Conservation (phyloP, 805 yeast species). For the Lipomyces starkeyi region DNA sequence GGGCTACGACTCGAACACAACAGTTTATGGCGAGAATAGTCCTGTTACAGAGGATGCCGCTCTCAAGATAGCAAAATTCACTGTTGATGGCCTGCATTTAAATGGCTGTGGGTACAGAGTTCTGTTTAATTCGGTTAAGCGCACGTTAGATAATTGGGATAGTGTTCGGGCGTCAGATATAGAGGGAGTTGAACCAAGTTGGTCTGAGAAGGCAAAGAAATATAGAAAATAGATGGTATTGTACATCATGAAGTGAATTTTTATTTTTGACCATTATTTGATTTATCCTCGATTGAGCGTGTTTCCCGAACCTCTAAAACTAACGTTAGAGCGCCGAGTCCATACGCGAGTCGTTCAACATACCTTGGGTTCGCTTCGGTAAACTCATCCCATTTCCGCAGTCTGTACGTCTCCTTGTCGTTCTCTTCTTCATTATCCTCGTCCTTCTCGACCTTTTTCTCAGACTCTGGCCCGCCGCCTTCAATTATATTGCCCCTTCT, state of each 20-base stretch:
- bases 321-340: not conserved
- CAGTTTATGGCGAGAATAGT: not conserved
- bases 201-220: slow-evolving; percentile 32
- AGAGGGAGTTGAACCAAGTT: slow-evolving; percentile 42
- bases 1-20: slow-evolving; percentile 21
- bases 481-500: slow-evolving; percentile 76
- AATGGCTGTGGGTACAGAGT: slow-evolving; percentile 39
- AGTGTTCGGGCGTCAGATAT: slow-evolving; percentile 12
- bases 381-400: slow-evolving; percentile 93
- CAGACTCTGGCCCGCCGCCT: slow-evolving; percentile 43
- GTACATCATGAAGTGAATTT: not conserved
- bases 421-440: slow-evolving; percentile 66
- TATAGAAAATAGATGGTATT: not conserved
- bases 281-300: slow-evolving; percentile 67
- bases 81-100: slow-evolving; percentile 39
- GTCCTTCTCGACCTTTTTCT: slow-evolving; percentile 57
- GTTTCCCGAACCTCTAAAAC: slow-evolving; percentile 77
- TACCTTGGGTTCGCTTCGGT: slow-evolving; percentile 74
- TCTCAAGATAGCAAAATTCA: slow-evolving; percentile 16
- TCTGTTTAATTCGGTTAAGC: slow-evolving; percentile 17
- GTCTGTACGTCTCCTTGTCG: slow-evolving; percentile 73
- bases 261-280: not conserved
- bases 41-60: slow-evolving; percentile 14
- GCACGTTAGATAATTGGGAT: slow-evolving; percentile 16
- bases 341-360: not conserved